Base-by-base conservation (phyloP, 1,284 basidiomycete genomes). In the Vanrija sp. region DNA sequence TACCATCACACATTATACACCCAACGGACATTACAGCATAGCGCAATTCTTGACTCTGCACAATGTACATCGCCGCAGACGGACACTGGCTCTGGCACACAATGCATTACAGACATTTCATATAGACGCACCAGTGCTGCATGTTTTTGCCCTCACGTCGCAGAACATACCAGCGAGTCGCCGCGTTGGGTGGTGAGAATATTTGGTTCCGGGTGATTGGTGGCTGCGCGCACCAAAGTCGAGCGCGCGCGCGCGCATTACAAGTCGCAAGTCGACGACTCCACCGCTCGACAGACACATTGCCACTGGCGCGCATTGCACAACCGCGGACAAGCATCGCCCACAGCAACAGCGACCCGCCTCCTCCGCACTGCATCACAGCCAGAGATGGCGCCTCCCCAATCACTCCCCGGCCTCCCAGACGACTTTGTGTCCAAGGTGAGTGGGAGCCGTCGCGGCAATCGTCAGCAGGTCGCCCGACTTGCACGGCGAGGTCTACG, bases 361-460 rank as follows among this genome's bases (percentile, higher is more conserved):
- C 12, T 34, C 9, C 34, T 15, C 34, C 34, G 34, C 34, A 23
- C 12, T 12, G 9, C 12, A 12, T 12, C 34, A 5, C 34, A 42
- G 40, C 40, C n/a, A n/a, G 40, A n/a, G 29, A 61, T 61, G 59
- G 49, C 61, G n/a, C 52, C 58, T 14, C 58, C 64, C 5, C 56
- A 56, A 38, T 69, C 68, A 14, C 64, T 74, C 3, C 70, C 72
- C 21, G 69, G 66, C 28, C 63, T 74, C 3, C 64, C 68, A 19
- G 65, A 67, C 26, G 65, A 74, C 55, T 74, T 70, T 54, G 66
- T 62, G 16, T 63, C 65, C 12, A 64, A 67, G 52, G 71, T 71
- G 29, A 43, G 68, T 58, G 0, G 9, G 7, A 34, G 38, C 10
- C 6, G 29, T 8, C n/a, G n/a, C n/a, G 21, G 15, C 48, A 42